Evolutionary conservation across 1,139 yeast genomes (phyloP), one percentile per base, ranked within the genome.

Genomic region (Pneumocystis oryctolagi): DNA sequence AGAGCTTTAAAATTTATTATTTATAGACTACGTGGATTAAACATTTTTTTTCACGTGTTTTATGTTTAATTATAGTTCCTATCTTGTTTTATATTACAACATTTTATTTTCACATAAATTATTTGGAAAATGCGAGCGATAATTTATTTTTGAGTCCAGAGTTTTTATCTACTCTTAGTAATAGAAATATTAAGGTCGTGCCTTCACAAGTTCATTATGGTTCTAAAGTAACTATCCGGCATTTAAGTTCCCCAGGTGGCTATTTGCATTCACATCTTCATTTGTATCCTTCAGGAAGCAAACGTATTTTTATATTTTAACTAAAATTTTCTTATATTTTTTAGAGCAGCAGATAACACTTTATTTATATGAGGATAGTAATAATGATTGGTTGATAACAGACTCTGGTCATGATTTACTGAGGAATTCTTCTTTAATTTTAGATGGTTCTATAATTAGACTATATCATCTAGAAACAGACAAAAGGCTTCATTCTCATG

Each of bases 401-500:
- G 67, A 67, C 59, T 65, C 69, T 60, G 70, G 67, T 28, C 63
- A 65, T 25, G 69, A 67, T 18, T 73, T 74, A n/a, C 78, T 67
- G n/a, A 68, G 66, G 37, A 66, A 67, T 16, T 66, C 64, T 18
- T 71, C 88, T 63, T 88, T 84, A 64, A 77, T 92, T 68, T 77
- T 78, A 37, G 84, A 89, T 71, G 96, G 96, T 64, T 83, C 84
- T 69, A 82, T 87, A 71, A 82, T 94, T 68, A 83, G 96, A 75
- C 79, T 94, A 71, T 77, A 76, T 70, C 98, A 94, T 75, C 72
- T 78, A 61, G 72, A 76, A 63, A 83, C 96, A 32, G 79, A 80
- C 62, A 84, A 92, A 73, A 84, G 98, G 77, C 81, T 94, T 71
- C 98, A 94, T 75, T 87, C 97, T 34, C 98, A 94, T 73, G 97